Evolutionary conservation across 2,329 filamentous ascomycete genomes (phyloP).

Genomic region (Apiospora sp.): DNA sequence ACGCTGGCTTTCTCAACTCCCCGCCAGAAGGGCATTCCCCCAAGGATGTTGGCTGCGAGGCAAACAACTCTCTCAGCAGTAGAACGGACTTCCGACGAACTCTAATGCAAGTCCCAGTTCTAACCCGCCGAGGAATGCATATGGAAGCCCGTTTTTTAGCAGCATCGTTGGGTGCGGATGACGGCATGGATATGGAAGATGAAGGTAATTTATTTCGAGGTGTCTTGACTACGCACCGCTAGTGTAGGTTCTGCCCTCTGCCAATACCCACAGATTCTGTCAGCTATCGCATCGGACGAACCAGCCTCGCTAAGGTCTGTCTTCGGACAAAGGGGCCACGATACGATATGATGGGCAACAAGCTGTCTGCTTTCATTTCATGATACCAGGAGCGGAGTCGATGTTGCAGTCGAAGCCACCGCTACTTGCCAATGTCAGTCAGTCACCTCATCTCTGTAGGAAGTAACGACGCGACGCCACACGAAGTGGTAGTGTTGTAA

Average conservation of each 20-base stretch:
- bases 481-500: not conserved
- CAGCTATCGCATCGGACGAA: constrained; percentile 2
- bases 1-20: too few species aligned
- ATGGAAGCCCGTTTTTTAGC: not conserved
- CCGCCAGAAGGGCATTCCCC: too few species aligned
- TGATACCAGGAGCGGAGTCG: not conserved
- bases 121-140: constrained; percentile 10
- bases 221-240: not conserved
- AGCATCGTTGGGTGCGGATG: not conserved
- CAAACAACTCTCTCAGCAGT: not conserved
- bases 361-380: not conserved
- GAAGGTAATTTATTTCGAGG: not conserved
- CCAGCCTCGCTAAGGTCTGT: not conserved
- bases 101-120: not conserved
- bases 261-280: not conserved
- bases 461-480: not conserved
- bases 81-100: constrained; percentile 19
- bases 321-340: not conserved
- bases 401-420: not conserved
- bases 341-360: not conserved
- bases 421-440: not conserved
- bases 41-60: not conserved
- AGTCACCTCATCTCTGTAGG: not conserved
- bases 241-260: not conserved
- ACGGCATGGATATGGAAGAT: constrained; percentile 21